Base-by-base conservation (phyloP, 73 alveolate species). In the Strombidium stylifer region DNA sequence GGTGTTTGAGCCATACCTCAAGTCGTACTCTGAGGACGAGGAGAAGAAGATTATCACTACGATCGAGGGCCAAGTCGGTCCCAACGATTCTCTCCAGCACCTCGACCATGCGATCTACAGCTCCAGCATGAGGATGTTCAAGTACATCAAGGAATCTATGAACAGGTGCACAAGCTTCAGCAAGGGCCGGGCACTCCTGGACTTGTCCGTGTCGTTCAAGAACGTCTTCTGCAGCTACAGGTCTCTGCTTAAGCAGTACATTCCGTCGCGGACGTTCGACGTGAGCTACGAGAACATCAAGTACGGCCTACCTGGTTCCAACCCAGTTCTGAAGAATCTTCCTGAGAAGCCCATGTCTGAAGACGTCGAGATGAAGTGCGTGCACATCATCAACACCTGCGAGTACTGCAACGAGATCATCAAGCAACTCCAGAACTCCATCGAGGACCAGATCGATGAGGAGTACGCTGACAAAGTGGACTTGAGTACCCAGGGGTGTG, bases 1-100 rank as follows among this genome's bases (percentile, higher is more conserved):
- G 70, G 81, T 94, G 71, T 93, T 93, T 69, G 98, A 93, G 23
- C 96, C 98, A 7, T 89, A 89, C 80, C 69, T 93, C 73, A 75
- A 87, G 66, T 67, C 96, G 20, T 93, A 92, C 84, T 90, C 93
- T 26, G 89, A 87, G 53, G 85, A 82, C 23, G 98, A 93, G 59
- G 98, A 93, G 68, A 66, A 81, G 42, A 89, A 89, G 69, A 88
- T 93, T 8, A 50, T 74, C 55, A 94, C 82, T 18, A 83, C 85
- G 1, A 52, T 93, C 28, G 86, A 56, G 20, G 44, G 65, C 26
- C 78, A 76, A 12, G 39, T 53, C 11, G 73, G 61, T 7, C 41
- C 45, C 16, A 86, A 82, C 35, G 90, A 68, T 37, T 64, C 68
- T 41, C 30, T 79, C 5, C 84, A 79, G 40, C 77, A 81, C 53